Percentiles rank a stretch among this genome's conserved stretches.
Conservation (phyloP, 2,329 filamentous ascomycete species). For the Colletotrichum tropicicola region DNA sequence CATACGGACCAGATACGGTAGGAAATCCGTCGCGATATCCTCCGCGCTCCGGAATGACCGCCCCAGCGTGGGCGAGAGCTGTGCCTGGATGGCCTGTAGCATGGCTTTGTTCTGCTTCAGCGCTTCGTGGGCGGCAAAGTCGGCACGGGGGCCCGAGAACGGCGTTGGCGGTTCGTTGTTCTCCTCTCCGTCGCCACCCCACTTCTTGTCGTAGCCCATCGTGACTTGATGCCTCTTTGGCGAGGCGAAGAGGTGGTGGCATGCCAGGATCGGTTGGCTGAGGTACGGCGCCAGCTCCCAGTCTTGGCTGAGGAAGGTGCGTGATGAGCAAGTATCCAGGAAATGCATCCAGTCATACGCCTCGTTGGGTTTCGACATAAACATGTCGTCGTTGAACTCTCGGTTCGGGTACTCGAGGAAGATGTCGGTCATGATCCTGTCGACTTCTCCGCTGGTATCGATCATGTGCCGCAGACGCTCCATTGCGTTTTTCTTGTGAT, state of each 20-base stretch:
- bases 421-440: conserved; percentile 82
- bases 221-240: conserved; percentile 60
- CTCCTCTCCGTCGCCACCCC: conserved; percentile 57
- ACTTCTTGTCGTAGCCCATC: conserved; percentile 52
- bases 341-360: conserved; percentile 97
- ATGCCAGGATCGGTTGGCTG: conserved; percentile 85
- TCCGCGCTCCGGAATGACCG: conserved; percentile 83
- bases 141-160: conserved; percentile 84
- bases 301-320: conserved; percentile 84
- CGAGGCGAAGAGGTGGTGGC: conserved; percentile 90
- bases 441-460: conserved; percentile 80
- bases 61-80: conserved; percentile 75
- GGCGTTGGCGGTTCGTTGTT: conserved; percentile 67
- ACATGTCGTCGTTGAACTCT: conserved; percentile 91
- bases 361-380: conserved; percentile 85
- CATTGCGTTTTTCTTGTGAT: conserved; percentile 77
- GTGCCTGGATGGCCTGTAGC: conserved; percentile 77
- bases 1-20: conserved; percentile 86
- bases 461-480: conserved; percentile 79
- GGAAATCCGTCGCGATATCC: conserved; percentile 80
- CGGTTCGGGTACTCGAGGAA: conserved; percentile 88
- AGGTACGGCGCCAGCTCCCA: conserved; percentile 94
- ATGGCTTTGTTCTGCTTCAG: conserved; percentile 80
- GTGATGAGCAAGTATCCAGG: conserved; percentile 83
- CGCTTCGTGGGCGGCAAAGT: conserved; percentile 83